Percentiles rank a stretch among this genome's conserved stretches.
phyloP scores from a whole-genome alignment of 176 grass and related monocot genomes.

The Avena insularis region DNA sequence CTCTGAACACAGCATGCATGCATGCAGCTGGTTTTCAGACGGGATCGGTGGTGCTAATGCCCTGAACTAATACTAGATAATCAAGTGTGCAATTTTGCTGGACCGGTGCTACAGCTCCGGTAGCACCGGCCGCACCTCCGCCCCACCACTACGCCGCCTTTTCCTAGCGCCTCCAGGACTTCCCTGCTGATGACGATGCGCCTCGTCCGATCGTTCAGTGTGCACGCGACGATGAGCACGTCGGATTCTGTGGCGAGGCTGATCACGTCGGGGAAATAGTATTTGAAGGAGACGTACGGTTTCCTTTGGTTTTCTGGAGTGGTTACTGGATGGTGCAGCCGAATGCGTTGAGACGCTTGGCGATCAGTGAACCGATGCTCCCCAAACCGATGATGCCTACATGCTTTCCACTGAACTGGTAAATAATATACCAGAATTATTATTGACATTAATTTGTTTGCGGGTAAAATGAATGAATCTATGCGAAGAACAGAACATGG shows the following conservation, averaged over 20 bases:
- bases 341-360: slow-evolving; percentile 58
- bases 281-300: slow-evolving; percentile 31
- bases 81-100: no score
- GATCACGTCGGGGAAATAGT: not conserved
- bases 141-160: slow-evolving; percentile 47
- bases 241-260: slow-evolving; percentile 48
- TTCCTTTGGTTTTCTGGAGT: slow-evolving; percentile 43
- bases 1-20: no score
- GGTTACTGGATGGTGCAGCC: slow-evolving; percentile 56
- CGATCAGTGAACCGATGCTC: slow-evolving; percentile 54
- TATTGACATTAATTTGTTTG: not conserved
- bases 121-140: no score
- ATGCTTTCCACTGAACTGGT: slow-evolving; percentile 55
- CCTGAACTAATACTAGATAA: no score
- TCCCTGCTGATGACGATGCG: slow-evolving; percentile 50
- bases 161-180: slow-evolving; percentile 55
- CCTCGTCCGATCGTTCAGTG: slow-evolving; percentile 41
- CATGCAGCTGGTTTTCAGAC: no score
- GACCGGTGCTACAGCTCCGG: no score
- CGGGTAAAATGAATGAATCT: not conserved
- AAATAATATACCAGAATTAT: not conserved
- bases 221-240: slow-evolving; percentile 46
- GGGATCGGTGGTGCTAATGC: no score
- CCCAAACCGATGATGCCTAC: slow-evolving; percentile 73
- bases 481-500: not conserved